A percentile compares a stretch with the other conserved stretches of the same genome.
These are phyloP conservation scores for Andrographis paniculata DNA, from an alignment of 305 asterid genomes.

Conservation along the genomic window DNA sequence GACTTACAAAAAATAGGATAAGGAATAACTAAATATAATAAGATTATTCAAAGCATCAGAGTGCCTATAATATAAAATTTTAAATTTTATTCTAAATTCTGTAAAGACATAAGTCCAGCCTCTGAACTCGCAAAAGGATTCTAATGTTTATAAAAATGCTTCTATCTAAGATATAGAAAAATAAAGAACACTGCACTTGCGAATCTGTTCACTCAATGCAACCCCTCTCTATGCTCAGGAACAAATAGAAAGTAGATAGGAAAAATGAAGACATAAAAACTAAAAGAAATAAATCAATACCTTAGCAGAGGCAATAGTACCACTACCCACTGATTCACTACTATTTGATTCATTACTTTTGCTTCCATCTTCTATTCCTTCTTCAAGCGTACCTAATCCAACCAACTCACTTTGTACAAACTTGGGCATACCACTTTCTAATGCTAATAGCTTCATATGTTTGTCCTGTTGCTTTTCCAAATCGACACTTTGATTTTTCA, in stretches of 20 bases:
- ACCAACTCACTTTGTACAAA: conserved; percentile 25
- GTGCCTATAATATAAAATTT: too few species aligned
- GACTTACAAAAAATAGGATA: too few species aligned
- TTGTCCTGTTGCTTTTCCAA: conserved; percentile 35
- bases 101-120: too few species aligned
- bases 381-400: conserved; percentile 55
- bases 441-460: conserved; percentile 31
- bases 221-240: too few species aligned
- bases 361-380: conserved; percentile 66
- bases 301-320: conserved; percentile 30
- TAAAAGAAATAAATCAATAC: conserved; percentile 21
- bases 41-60: too few species aligned
- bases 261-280: neutral
- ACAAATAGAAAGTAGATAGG: neutral
- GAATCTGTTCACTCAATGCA: too few species aligned
- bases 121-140: too few species aligned
- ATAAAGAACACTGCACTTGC: too few species aligned
- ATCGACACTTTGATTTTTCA: conserved; percentile 27
- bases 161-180: too few species aligned
- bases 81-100: too few species aligned
- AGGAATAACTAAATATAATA: too few species aligned
- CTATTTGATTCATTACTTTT: conserved; percentile 48
- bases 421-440: conserved; percentile 40
- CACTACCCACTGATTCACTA: conserved; percentile 41
- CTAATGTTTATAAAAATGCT: too few species aligned